These are phyloP conservation scores for Nemania abortiva DNA, from an alignment of 2,329 filamentous ascomycete genomes.

Conservation along the genomic window DNA sequence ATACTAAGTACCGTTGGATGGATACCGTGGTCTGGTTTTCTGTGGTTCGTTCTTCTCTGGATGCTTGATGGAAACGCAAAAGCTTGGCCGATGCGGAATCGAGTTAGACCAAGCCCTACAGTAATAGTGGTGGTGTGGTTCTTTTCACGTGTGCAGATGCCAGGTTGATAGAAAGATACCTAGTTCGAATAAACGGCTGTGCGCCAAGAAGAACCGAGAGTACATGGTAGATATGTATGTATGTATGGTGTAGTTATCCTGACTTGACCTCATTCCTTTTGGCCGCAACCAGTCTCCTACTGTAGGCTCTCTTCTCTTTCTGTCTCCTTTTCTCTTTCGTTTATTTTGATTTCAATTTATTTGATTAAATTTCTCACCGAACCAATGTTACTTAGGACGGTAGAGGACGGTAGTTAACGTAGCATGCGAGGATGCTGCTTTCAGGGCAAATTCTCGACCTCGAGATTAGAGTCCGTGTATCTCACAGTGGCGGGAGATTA, in stretches of 20 bases:
- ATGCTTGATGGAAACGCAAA: conserved; percentile 13
- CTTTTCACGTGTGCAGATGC: conserved; percentile 37
- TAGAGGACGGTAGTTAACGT: background rate
- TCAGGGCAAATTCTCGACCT: conserved; percentile 4
- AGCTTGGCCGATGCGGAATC: conserved; percentile 31
- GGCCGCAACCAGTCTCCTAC: background rate
- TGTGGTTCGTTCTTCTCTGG: conserved; percentile 18
- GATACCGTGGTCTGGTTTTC: conserved; percentile 7
- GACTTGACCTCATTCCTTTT: background rate
- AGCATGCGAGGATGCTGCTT: background rate
- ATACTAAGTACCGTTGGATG: conserved; percentile 2
- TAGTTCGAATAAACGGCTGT: conserved; percentile 15
- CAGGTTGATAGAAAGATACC: conserved; percentile 25
- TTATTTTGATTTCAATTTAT: background rate
- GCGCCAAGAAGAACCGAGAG: conserved; percentile 17
- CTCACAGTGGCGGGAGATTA: conserved; percentile 19
- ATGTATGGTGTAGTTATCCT: too few relatives aligned
- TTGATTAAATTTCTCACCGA: background rate
- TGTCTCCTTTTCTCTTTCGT: conserved; percentile 3
- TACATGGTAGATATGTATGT: background rate
- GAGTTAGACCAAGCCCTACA: conserved; percentile 39
- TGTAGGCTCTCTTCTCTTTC: background rate
- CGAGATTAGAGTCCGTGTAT: conserved; percentile 11
- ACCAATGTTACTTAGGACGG: background rate
- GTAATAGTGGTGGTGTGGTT: conserved; percentile 34